A percentile compares a stretch with the other conserved stretches of the same genome.
These are phyloP conservation scores for Psidium friedrichsthalianum DNA, from an alignment of 345 rosid species.

Conservation along the genomic window DNA sequence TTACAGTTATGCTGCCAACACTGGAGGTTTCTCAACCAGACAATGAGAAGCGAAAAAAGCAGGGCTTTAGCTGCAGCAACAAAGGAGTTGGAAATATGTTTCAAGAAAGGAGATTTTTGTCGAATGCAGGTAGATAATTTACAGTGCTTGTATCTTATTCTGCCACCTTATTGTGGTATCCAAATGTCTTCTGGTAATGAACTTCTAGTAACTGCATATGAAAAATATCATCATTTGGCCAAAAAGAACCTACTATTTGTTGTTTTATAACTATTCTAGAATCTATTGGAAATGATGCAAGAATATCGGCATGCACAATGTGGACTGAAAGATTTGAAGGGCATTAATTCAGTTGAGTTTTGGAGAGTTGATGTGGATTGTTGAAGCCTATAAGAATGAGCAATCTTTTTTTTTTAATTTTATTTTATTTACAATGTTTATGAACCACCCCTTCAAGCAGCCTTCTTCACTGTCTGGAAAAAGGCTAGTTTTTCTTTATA, in stretches of 20 bases:
- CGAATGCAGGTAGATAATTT: constrained; percentile 63
- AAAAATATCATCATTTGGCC: background rate
- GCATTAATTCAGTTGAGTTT: background rate
- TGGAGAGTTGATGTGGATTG: background rate
- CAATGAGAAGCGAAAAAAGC: constrained; percentile 70
- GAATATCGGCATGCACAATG: background rate
- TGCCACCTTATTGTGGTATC: background rate
- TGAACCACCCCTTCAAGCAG: background rate
- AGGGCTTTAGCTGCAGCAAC: constrained; percentile 82
- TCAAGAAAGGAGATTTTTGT: constrained; percentile 76
- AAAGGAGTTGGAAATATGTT: constrained; percentile 77
- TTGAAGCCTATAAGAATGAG: background rate
- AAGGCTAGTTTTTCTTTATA: background rate
- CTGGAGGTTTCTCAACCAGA: constrained; percentile 74
- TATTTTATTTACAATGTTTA: background rate
- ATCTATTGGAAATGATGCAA: background rate
- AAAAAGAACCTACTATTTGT: background rate
- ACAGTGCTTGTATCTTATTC: background rate
- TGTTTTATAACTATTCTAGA: background rate
- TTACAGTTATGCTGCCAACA: no score
- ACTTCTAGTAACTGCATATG: background rate
- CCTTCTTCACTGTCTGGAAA: background rate
- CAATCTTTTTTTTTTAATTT: background rate
- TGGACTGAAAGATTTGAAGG: background rate
- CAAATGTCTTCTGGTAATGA: background rate